Evolutionary conservation across 495 filamentous ascomycete genomes (phyloP).

Genomic region (Penicillium argentinense): DNA sequence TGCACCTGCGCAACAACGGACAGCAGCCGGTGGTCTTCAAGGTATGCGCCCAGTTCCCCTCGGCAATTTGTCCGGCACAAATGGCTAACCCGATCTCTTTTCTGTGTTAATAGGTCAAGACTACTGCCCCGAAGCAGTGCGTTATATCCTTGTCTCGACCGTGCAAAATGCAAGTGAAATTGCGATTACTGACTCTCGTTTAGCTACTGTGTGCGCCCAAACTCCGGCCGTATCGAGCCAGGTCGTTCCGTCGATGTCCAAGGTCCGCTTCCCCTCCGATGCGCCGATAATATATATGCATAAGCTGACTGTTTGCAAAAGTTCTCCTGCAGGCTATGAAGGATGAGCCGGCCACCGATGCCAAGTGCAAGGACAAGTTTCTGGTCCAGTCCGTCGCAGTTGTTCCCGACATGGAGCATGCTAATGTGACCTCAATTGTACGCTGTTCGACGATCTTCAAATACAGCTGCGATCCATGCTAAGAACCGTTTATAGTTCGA

Average conservation of each 20-base stretch:
- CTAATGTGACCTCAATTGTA: conserved; percentile 78
- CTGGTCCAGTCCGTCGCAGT: conserved; percentile 92
- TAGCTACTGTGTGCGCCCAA: conserved; percentile 97
- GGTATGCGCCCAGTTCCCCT: conserved; percentile 50
- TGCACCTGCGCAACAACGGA: conserved; percentile 78
- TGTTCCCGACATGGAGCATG: conserved; percentile 77
- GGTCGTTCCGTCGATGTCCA: conserved; percentile 88
- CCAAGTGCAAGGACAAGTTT: conserved; percentile 96
- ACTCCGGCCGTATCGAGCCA: conserved; percentile 91
- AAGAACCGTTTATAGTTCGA: conserved; percentile 52
- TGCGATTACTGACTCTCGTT: conserved; percentile 25
- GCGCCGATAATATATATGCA: not conserved
- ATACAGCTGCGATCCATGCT: conserved; percentile 6
- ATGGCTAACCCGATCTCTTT: conserved; percentile 18
- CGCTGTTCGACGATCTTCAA: conserved; percentile 24
- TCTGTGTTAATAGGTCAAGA: conserved; percentile 77
- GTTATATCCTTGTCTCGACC: conserved; percentile 26
- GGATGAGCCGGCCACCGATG: conserved; percentile 80
- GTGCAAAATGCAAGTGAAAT: not conserved
- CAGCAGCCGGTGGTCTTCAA: conserved; percentile 89
- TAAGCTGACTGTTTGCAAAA: conserved; percentile 35
- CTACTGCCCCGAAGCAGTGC: conserved; percentile 98
- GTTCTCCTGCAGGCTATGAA: conserved; percentile 98
- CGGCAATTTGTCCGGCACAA: conserved; percentile 13
- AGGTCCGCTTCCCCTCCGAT: conserved; percentile 55